Evolutionary conservation across 2,329 filamentous ascomycete species (phyloP), one percentile per base, ranked within the genome.

Genomic region (Herpotrichia juniperi): DNA sequence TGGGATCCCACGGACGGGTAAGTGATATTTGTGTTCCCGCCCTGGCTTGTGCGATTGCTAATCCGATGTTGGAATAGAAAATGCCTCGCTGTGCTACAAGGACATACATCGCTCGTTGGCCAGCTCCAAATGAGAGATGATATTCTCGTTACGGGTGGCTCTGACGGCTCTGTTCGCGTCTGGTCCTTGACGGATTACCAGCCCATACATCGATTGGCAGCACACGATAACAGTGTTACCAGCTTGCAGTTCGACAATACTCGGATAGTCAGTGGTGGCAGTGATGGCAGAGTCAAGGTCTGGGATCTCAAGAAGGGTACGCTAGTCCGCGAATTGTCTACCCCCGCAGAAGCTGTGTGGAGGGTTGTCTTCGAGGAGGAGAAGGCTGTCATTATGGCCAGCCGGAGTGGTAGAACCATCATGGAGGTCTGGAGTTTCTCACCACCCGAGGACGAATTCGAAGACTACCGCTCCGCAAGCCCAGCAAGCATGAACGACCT

Each of bases 351-450:
- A 69, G 93, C 93, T 14, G 94, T 99, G 0, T 99, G 94, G 94
- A 85, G 94, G 53, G 93, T 99, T 28, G 94, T 96, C 0, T 99
- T 99, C 72, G 94, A 99, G 70, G 93, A 96, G 60, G 94, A 99
- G 75, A 97, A 97, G 74, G 96, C 93, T 52, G 93, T 99, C 25
- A 93, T 96, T 26, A 90, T 99, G 81, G 94, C 94, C 8, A 88
- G 91, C 64, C 84, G 93, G 54, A 86, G 86, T 46, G 88, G 87
- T 50, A 87, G 93, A 57, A 97, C 96, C 0, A 89, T 97, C 57
- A 99, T 99, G 94, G 94, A 99, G 87, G 91, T 97, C 3, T 97
- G 92, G 91, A 93, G 90, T 9, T 97, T 97, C 72, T 92, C 93
- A 3, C 93, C 93, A 12, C 91, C 91, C 0, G 88, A 91, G 52